These are phyloP conservation scores for Leccinum uliginosum DNA, from an alignment of 768 basidiomycete species.

Conservation along the genomic window DNA sequence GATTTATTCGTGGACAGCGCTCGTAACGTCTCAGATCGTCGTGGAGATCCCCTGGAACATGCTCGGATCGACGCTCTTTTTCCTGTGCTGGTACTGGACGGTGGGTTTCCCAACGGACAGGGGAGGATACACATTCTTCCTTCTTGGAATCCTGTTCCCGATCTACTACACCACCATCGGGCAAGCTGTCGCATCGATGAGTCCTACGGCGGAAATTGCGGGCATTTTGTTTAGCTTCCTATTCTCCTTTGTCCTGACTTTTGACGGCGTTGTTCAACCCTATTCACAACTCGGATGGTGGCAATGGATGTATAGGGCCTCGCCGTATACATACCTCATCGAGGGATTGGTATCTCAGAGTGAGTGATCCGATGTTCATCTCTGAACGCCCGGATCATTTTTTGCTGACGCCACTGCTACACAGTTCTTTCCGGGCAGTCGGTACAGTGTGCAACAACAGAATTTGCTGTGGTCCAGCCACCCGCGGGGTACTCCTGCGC, in stretches of 20 bases:
- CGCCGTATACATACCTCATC: conserved; percentile 55
- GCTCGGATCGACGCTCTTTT: conserved; percentile 52
- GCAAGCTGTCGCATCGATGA: conserved; percentile 58
- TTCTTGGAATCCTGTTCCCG: conserved; percentile 51
- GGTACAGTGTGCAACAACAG: conserved; percentile 61
- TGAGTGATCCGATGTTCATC: conserved; percentile 27
- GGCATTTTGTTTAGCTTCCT: conserved; percentile 53
- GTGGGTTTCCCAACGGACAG: conserved; percentile 53
- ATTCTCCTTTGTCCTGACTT: conserved; percentile 62
- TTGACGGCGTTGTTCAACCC: conserved; percentile 69
- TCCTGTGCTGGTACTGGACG: conserved; percentile 68
- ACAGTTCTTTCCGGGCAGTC: conserved; percentile 44
- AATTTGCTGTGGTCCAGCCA: conserved; percentile 53
- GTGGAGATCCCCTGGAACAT: conserved; percentile 63
- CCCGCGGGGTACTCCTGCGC: conserved; percentile 45
- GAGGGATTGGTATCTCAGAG: conserved; percentile 45
- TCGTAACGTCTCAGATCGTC: conserved; percentile 51
- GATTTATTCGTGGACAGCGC: conserved; percentile 63
- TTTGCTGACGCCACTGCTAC: not conserved
- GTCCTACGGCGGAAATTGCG: conserved; percentile 56
- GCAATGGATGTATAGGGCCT: conserved; percentile 63
- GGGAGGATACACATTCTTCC: conserved; percentile 57
- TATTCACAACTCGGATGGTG: conserved; percentile 60
- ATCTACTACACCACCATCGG: conserved; percentile 60
- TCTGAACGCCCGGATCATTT: not conserved